phyloP scores from a whole-genome alignment of 495 filamentous ascomycete genomes.

The Niebla homalea region DNA sequence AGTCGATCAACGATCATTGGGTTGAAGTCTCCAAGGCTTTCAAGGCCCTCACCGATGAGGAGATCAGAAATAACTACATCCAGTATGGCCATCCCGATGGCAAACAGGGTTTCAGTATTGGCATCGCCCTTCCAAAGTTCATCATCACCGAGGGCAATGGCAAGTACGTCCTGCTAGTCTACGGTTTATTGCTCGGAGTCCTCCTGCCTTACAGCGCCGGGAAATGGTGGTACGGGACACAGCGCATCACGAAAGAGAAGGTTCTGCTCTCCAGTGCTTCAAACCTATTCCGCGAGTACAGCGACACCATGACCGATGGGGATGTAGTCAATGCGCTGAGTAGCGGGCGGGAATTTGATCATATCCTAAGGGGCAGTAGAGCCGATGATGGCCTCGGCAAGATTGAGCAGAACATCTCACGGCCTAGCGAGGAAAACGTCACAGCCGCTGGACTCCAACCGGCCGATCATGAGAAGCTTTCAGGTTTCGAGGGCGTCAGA shows the following conservation, averaged over 20 bases:
- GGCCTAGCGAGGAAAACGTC: conserved; percentile 37
- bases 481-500: conserved; percentile 55
- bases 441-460: conserved; percentile 44
- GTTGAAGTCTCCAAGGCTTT: conserved; percentile 94
- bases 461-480: conserved; percentile 57
- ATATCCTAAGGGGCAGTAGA: conserved; percentile 56
- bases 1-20: conserved; percentile 72
- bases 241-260: conserved; percentile 79
- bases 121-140: conserved; percentile 87
- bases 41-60: conserved; percentile 93
- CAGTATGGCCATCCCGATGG: conserved; percentile 95
- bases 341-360: conserved; percentile 66
- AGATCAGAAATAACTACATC: conserved; percentile 88
- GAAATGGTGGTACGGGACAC: conserved; percentile 96
- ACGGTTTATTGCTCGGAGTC: conserved; percentile 74
- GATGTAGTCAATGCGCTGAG: conserved; percentile 70
- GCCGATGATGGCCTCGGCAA: conserved; percentile 63
- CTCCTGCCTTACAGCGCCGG: conserved; percentile 87
- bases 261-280: conserved; percentile 85
- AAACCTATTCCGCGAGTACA: conserved; percentile 83
- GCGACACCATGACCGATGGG: conserved; percentile 65
- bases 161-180: conserved; percentile 87
- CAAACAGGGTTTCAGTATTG: conserved; percentile 95
- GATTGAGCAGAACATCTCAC: conserved; percentile 63
- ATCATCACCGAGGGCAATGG: conserved; percentile 87